Conservation (phyloP, 2,329 filamentous ascomycete species). For the Raffaelea arxii region DNA sequence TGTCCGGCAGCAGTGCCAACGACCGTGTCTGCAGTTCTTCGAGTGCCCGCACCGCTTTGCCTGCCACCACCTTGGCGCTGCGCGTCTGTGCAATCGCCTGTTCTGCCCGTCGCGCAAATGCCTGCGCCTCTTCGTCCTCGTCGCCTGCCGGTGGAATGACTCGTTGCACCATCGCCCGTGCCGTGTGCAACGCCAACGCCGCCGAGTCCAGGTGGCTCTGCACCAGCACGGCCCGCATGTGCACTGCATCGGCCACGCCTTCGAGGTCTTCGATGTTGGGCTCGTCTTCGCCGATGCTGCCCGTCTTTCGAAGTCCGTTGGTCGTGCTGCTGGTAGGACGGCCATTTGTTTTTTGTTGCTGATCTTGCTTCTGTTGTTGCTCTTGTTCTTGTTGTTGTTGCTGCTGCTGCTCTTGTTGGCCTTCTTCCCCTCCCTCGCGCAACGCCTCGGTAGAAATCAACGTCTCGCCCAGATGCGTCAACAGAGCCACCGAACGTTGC, state of each 20-base stretch:
- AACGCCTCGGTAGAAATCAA: constrained; percentile 45
- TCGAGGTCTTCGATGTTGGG: constrained; percentile 40
- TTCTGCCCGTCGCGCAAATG: constrained; percentile 64
- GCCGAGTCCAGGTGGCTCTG: constrained; percentile 76
- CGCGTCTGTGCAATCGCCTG: constrained; percentile 64
- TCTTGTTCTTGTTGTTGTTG: not conserved
- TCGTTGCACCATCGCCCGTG: constrained; percentile 57
- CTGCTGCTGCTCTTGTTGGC: not conserved
- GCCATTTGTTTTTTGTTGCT: not conserved
- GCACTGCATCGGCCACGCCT: constrained; percentile 67
- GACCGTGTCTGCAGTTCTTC: constrained; percentile 69
- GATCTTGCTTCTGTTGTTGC: constrained; percentile 5
- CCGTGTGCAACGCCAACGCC: constrained; percentile 54
- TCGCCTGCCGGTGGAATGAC: constrained; percentile 47
- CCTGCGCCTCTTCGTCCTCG: constrained; percentile 56
- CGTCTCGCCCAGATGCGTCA: constrained; percentile 77
- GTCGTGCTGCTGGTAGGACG: not conserved
- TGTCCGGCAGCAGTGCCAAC: constrained; percentile 61
- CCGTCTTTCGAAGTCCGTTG: constrained; percentile 11
- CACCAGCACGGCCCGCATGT: constrained; percentile 67
- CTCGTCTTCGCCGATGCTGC: constrained; percentile 7
- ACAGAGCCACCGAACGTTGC: constrained; percentile 72
- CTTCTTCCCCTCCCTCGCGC: not conserved
- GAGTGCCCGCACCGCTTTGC: constrained; percentile 67
- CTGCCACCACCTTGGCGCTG: constrained; percentile 72